Evolutionary conservation across 1,284 basidiomycete species (phyloP).

Genomic region (Ganoderma lucidum): DNA sequence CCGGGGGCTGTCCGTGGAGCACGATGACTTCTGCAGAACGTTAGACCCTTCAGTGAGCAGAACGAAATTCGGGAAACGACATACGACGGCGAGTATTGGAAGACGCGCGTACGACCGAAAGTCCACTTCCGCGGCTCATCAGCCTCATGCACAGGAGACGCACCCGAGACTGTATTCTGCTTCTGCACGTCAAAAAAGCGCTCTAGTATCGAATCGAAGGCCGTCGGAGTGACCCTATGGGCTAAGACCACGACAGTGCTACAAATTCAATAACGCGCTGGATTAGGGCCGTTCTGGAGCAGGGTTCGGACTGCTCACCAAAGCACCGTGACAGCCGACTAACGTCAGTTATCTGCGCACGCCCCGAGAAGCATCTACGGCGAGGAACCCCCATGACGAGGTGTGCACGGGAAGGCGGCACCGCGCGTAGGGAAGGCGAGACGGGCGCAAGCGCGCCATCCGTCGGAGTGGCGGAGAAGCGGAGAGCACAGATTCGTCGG

Average conservation of each 20-base stretch:
- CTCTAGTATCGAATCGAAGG: neutral
- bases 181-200: neutral
- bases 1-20: neutral
- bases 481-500: conserved; percentile 26
- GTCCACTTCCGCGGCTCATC: neutral
- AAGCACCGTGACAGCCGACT: conserved; percentile 1
- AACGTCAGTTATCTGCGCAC: neutral
- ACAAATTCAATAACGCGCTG: neutral
- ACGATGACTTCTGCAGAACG: neutral
- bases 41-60: neutral
- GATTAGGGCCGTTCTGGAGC: neutral
- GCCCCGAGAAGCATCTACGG: neutral
- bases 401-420: neutral
- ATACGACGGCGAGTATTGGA: neutral
- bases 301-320: neutral
- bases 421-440: neutral
- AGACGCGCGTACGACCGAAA: neutral
- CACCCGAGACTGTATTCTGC: neutral
- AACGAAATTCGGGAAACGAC: neutral
- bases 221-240: neutral
- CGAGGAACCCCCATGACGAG: neutral
- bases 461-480: conserved; percentile 30
- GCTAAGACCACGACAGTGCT: neutral
- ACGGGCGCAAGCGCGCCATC: neutral
- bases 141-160: neutral